phyloP scores from a whole-genome alignment of 768 basidiomycete species.

The Pleurotus sapidus region DNA sequence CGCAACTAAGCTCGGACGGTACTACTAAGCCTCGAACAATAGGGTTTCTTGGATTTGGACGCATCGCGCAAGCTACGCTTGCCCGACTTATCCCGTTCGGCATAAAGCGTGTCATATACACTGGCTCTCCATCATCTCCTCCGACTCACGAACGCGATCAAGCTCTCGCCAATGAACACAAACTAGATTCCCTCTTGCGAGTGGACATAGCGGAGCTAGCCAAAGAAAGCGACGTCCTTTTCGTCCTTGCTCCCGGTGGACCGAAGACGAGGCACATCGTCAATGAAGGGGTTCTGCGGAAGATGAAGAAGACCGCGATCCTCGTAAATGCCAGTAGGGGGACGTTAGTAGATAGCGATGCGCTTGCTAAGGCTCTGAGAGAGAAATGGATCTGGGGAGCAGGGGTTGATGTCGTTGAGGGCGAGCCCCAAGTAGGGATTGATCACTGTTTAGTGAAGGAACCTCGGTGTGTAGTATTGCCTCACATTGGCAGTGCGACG shows the following conservation, averaged over 20 bases:
- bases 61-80: constrained; percentile 86
- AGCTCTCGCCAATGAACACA: constrained; percentile 25
- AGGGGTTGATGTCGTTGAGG: constrained; percentile 91
- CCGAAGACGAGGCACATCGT: constrained; percentile 70
- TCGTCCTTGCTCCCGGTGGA: constrained; percentile 81
- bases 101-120: constrained; percentile 70
- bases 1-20: constrained; percentile 54
- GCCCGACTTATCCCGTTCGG: constrained; percentile 81
- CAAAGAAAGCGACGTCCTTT: constrained; percentile 74
- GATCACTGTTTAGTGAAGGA: constrained; percentile 83
- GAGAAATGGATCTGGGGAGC: constrained; percentile 88
- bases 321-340: constrained; percentile 87
- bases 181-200: constrained; percentile 43
- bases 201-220: constrained; percentile 73
- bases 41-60: constrained; percentile 93
- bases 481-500: constrained; percentile 92
- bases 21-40: constrained; percentile 46
- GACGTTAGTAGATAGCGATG: constrained; percentile 86
- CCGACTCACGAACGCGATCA: constrained; percentile 39
- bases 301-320: constrained; percentile 84
- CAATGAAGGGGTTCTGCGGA: constrained; percentile 62
- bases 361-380: constrained; percentile 75
- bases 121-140: constrained; percentile 38
- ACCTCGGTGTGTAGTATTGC: constrained; percentile 78
- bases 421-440: constrained; percentile 72